Conservation (phyloP, 23 red algal genomes). For the Gracilaria vermiculophylla region DNA sequence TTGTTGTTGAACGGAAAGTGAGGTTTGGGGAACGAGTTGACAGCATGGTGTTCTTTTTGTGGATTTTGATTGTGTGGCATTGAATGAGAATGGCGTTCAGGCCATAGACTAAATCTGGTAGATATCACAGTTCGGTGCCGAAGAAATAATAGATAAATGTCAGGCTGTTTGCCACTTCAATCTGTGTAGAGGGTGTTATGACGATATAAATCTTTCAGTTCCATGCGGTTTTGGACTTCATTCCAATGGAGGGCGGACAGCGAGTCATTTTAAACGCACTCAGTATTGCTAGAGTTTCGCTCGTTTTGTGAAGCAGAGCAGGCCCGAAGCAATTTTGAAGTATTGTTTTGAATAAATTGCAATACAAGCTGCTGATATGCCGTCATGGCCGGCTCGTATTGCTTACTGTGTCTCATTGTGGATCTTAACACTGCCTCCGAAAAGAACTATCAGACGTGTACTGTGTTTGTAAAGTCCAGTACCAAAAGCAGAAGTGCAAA, state of each 20-base stretch:
- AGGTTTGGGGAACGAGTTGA: too few species aligned
- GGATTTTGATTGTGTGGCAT: too few species aligned
- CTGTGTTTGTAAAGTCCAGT: neutral
- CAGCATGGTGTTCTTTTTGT: too few species aligned
- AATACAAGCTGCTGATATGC: neutral
- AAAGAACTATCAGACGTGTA: neutral
- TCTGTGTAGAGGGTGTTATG: neutral
- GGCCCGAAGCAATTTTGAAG: neutral
- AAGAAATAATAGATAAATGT: neutral
- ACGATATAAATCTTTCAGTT: neutral
- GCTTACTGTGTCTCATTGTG: neutral
- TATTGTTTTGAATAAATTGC: neutral
- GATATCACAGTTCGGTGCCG: too few species aligned
- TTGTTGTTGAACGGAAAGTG: too few species aligned
- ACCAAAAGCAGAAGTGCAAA: slow-evolving; percentile 6
- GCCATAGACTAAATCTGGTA: too few species aligned
- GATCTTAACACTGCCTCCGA: neutral
- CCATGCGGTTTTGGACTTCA: too few species aligned
- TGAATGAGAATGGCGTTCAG: too few species aligned
- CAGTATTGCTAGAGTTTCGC: too few species aligned
- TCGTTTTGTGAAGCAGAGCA: too few species aligned
- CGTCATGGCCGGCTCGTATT: neutral
- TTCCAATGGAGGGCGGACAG: too few species aligned
- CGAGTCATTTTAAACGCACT: too few species aligned
- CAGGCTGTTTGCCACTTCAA: neutral